phyloP scores from a whole-genome alignment of 78 protist genomes.

The Dictyostelium citrinum region DNA sequence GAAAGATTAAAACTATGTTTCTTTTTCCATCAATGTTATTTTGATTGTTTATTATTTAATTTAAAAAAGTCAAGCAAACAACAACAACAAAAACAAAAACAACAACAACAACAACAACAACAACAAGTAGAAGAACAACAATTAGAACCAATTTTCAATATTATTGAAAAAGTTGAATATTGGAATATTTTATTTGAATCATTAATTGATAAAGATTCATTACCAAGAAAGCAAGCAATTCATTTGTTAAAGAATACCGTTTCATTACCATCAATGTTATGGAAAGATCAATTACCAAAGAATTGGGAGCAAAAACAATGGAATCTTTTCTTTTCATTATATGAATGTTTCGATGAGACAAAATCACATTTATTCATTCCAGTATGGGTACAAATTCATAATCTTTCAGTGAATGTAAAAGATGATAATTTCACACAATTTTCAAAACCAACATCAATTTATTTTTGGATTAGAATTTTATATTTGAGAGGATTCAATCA shows the following conservation, averaged over 20 bases:
- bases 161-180: not conserved
- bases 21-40: constrained; percentile 18
- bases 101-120: not conserved
- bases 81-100: not conserved
- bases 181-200: constrained; percentile 8
- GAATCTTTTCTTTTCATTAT: constrained; percentile 40
- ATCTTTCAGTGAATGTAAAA: not conserved
- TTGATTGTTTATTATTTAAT: not conserved
- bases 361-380: constrained; percentile 68
- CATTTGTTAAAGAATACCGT: constrained; percentile 34
- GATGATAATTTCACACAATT: too few relatives aligned
- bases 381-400: constrained; percentile 47
- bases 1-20: constrained; percentile 45
- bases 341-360: constrained; percentile 56
- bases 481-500: constrained; percentile 51
- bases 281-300: constrained; percentile 20
- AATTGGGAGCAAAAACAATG: constrained; percentile 41
- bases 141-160: not conserved
- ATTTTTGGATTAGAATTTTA: constrained; percentile 33
- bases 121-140: not conserved
- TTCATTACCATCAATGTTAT: not conserved
- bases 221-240: constrained; percentile 54
- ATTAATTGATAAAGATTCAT: constrained; percentile 50
- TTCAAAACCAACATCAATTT: not conserved
- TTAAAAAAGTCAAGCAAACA: not conserved